These are phyloP conservation scores for Scheffersomyces titani DNA, from an alignment of 1,139 yeast species.

Conservation along the genomic window DNA sequence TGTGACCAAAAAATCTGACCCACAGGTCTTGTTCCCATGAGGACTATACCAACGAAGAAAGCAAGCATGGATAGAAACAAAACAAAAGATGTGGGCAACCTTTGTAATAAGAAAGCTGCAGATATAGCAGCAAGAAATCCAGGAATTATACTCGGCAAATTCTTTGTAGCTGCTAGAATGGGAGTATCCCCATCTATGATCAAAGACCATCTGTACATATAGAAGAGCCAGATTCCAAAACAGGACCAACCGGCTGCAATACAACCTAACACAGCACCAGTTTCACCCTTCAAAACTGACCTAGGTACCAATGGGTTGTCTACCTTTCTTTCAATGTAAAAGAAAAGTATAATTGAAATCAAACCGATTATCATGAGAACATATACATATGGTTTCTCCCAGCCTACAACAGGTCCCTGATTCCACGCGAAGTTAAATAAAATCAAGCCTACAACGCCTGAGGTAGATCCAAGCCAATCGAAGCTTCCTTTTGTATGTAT, in stretches of 20 bases:
- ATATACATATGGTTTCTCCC: slow-evolving; percentile 53
- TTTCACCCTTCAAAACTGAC: slow-evolving; percentile 39
- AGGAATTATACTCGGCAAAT: slow-evolving; percentile 37
- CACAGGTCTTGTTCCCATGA: slow-evolving; percentile 48
- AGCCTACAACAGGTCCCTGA: slow-evolving; percentile 63
- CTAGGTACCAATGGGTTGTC: slow-evolving; percentile 50
- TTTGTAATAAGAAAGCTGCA: slow-evolving; percentile 40
- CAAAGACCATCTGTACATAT: slow-evolving; percentile 37
- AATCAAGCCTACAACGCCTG: slow-evolving; percentile 53
- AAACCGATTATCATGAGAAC: slow-evolving; percentile 51
- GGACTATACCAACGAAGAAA: slow-evolving; percentile 40
- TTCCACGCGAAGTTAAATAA: slow-evolving; percentile 59
- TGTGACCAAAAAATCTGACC: slow-evolving; percentile 56
- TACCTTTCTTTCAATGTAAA: slow-evolving; percentile 33
- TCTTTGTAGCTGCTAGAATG: slow-evolving; percentile 39
- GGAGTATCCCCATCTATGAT: slow-evolving; percentile 32
- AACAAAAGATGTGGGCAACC: slow-evolving; percentile 40
- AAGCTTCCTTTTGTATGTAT: slow-evolving; percentile 25
- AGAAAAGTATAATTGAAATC: slow-evolving; percentile 34
- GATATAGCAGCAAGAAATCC: slow-evolving; percentile 49
- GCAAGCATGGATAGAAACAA: slow-evolving; percentile 47
- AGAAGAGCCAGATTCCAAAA: slow-evolving; percentile 60
- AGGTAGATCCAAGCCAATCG: slow-evolving; percentile 49
- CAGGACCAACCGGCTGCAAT: slow-evolving; percentile 62
- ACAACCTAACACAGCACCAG: slow-evolving; percentile 48